Evolutionary conservation across 2,329 filamentous ascomycete genomes (phyloP).

Genomic region (Podosphaera aphanis): DNA sequence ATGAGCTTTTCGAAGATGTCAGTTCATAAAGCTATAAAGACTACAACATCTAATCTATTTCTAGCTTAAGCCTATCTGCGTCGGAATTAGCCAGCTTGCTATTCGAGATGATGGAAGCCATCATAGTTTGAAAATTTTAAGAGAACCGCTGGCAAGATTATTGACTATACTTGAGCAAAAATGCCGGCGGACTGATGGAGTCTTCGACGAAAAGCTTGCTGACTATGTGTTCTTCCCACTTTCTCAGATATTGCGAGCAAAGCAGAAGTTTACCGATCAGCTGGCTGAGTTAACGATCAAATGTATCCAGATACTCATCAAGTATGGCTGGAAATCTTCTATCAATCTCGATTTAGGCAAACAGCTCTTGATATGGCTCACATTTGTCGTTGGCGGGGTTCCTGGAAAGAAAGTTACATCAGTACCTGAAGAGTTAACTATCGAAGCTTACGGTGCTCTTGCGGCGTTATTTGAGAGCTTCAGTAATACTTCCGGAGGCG

Average conservation of each 20-base stretch:
- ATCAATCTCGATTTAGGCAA: slow-evolving; percentile 52
- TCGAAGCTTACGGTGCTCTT: slow-evolving; percentile 49
- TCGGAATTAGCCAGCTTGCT: slow-evolving; percentile 33
- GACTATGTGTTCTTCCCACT: slow-evolving; percentile 93
- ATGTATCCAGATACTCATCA: slow-evolving; percentile 50
- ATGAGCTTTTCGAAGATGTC: slow-evolving; percentile 16
- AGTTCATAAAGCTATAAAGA: background rate
- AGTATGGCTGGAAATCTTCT: slow-evolving; percentile 53
- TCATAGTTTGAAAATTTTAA: slow-evolving; percentile 22
- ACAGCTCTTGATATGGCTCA: slow-evolving; percentile 67
- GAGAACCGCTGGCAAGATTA: slow-evolving; percentile 23
- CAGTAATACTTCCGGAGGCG: slow-evolving; percentile 24
- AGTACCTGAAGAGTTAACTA: slow-evolving; percentile 48
- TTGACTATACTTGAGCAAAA: slow-evolving; percentile 21
- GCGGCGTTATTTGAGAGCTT: slow-evolving; percentile 38
- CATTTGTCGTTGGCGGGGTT: slow-evolving; percentile 54
- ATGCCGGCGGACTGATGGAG: slow-evolving; percentile 22
- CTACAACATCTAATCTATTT: background rate
- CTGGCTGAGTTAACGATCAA: slow-evolving; percentile 55
- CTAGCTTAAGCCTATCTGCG: slow-evolving; percentile 39
- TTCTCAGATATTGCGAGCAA: slow-evolving; percentile 60
- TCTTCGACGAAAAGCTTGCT: slow-evolving; percentile 58
- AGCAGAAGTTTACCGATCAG: slow-evolving; percentile 45
- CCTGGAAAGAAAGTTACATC: slow-evolving; percentile 28
- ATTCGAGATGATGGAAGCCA: slow-evolving; percentile 24